phyloP scores from a whole-genome alignment of 441 rosid genomes.

The Adansonia gregorii region DNA sequence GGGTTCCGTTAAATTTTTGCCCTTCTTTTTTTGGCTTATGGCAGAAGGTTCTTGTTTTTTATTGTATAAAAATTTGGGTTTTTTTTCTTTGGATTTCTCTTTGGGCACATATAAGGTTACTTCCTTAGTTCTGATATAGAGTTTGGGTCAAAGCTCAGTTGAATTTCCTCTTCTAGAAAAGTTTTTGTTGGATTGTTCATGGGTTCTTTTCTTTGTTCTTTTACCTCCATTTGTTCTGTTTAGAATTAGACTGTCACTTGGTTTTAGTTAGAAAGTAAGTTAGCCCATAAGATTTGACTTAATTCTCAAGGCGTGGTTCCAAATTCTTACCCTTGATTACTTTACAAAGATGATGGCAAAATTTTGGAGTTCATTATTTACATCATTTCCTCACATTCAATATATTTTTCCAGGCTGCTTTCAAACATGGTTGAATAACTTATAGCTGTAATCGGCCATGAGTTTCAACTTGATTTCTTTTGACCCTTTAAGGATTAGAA shows the following conservation, averaged over 20 bases:
- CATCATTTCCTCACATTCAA: not conserved
- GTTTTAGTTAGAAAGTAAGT: not conserved
- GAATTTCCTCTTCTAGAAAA: not conserved
- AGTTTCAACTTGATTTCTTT: conserved; percentile 8
- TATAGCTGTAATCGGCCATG: not conserved
- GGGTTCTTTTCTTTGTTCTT: not conserved
- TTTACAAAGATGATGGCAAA: not conserved
- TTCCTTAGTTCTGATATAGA: not conserved
- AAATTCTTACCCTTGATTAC: not conserved
- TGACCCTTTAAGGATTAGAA: not conserved
- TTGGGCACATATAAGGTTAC: not conserved
- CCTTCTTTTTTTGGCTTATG: not conserved
- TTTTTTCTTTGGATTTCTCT: not conserved
- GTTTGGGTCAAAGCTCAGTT: not conserved
- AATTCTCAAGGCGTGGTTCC: not conserved
- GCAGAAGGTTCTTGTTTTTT: not conserved
- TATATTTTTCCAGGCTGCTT: not conserved
- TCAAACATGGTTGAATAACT: not conserved
- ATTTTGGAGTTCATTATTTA: not conserved
- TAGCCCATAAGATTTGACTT: not conserved
- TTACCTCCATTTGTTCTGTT: not conserved
- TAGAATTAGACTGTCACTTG: not conserved
- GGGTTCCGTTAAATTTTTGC: not conserved
- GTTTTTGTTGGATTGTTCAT: not conserved
- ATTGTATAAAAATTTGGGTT: not conserved